Evolutionary conservation across 2,329 filamentous ascomycete genomes (phyloP), one percentile per base, ranked within the genome.

Genomic region (Colletotrichum sp.): DNA sequence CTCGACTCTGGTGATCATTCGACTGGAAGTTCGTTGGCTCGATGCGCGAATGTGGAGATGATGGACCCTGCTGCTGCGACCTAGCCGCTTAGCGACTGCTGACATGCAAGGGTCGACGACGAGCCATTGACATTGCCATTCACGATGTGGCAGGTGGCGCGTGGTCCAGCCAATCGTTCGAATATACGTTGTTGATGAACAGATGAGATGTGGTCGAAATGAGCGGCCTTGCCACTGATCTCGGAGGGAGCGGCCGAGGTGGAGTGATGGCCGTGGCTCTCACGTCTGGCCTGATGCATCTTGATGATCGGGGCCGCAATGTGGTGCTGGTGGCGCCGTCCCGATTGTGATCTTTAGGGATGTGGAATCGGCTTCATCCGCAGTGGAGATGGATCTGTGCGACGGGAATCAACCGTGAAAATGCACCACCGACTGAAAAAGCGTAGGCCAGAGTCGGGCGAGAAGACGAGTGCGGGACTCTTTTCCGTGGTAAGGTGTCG

Each of bases 21-120:
- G 62, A 63, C 55, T 52, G 65, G 69, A 67, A 34, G 13, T 38
- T 36, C 34, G 62, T 58, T 69, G 63, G 38, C 48, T 64, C 28
- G 58, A 56, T 48, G 73, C 56, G 26, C n/a, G 38, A 21, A 48
- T 68, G 73, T 68, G 73, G 73, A 59, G 69, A 66, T 61, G 55
- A 61, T 66, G 73, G 62, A 48, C 69, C 36, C 55, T 66, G 38
- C n/a, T 24, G 28, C 21, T 68, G 21, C 48, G 18, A 56, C 63
- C 73, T 72, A 55, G 38, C 56, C 43, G 43, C 61, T 66, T 62
- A 61, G 72, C 72, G 48, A 66, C 72, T 21, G 34, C 48, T 68
- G 63, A 73, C 62, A 75, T 73, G 69, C 73, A 75, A 75, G 69
- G 73, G 73, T 75, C 69, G 43, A 73, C 65, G 72, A 63, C 58